Conservation (phyloP, 805 yeast genomes). For the Ascoidea tarda region DNA sequence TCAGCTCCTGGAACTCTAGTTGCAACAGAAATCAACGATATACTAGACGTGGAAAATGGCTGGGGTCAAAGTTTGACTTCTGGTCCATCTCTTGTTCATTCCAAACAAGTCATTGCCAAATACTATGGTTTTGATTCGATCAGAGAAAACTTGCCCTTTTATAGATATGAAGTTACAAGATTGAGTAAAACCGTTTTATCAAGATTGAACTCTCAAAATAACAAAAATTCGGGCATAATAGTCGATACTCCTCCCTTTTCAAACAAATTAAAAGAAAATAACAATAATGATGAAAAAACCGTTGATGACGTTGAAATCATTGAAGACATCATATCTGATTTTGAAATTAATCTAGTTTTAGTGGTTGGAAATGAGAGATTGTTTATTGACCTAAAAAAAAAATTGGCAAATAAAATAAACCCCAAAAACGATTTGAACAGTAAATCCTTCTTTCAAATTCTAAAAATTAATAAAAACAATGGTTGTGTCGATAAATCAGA, state of each 20-base stretch:
- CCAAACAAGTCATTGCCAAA: conserved; percentile 82
- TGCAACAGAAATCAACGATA: conserved; percentile 74
- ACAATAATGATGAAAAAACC: neutral
- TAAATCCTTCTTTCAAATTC: conserved; percentile 20
- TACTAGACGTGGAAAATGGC: conserved; percentile 60
- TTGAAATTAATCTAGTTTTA: conserved; percentile 42
- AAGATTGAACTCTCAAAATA: conserved; percentile 23
- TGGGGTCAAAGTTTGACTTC: conserved; percentile 73
- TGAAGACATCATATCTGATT: conserved; percentile 42
- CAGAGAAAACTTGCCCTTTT: conserved; percentile 30
- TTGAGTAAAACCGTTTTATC: conserved; percentile 22
- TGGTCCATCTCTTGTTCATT: conserved; percentile 64
- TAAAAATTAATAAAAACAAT: conserved; percentile 57
- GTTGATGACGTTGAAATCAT: conserved; percentile 30
- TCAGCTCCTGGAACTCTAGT: conserved; percentile 73
- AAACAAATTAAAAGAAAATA: conserved; percentile 17
- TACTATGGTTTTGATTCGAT: conserved; percentile 59
- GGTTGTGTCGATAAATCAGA: conserved; percentile 72
- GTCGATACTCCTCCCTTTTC: conserved; percentile 63
- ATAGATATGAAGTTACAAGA: conserved; percentile 14
- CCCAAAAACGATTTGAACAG: conserved; percentile 10
- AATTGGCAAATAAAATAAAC: conserved; percentile 24
- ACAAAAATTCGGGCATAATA: conserved; percentile 40
- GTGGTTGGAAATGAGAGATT: conserved; percentile 70
- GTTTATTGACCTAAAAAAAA: conserved; percentile 45